Conservation (phyloP, 148 eudicot species). For the Vaccinium myrtillus region DNA sequence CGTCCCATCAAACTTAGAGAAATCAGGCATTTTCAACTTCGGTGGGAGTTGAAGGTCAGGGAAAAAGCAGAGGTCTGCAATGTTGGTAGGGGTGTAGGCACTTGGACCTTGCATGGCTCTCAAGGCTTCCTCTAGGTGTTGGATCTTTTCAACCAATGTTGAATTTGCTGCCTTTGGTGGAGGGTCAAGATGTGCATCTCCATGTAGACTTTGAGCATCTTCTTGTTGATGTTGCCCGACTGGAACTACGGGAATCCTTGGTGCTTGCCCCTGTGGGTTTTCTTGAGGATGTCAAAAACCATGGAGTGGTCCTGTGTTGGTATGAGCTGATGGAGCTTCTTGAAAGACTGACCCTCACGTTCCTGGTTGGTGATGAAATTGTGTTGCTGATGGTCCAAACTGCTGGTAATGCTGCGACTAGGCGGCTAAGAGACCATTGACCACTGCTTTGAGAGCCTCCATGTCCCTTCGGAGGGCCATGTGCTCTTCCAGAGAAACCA, state of each 20-base stretch:
- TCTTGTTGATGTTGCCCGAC: neutral
- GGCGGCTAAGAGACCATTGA: too few species aligned
- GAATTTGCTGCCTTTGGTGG: neutral
- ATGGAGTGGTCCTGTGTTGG: neutral
- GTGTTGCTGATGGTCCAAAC: neutral
- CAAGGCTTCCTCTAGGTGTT: neutral
- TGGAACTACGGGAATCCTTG: neutral
- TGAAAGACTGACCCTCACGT: too few species aligned
- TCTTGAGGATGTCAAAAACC: too few species aligned
- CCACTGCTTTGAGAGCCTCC: neutral
- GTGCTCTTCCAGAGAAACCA: neutral
- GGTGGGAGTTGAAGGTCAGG: neutral
- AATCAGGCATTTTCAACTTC: neutral
- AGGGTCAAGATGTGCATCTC: neutral
- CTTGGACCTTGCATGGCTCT: neutral
- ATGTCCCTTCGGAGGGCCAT: neutral
- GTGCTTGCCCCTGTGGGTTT: neutral
- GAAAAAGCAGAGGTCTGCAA: too few species aligned
- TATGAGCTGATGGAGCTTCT: neutral
- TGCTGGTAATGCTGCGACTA: too few species aligned
- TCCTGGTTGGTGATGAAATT: neutral
- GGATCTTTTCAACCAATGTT: accelerated
- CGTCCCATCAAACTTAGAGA: neutral
- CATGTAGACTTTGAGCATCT: neutral
- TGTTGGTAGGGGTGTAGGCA: neutral